These are phyloP conservation scores for Claviceps citrina DNA, from an alignment of 2,329 filamentous ascomycete genomes.

Conservation along the genomic window DNA sequence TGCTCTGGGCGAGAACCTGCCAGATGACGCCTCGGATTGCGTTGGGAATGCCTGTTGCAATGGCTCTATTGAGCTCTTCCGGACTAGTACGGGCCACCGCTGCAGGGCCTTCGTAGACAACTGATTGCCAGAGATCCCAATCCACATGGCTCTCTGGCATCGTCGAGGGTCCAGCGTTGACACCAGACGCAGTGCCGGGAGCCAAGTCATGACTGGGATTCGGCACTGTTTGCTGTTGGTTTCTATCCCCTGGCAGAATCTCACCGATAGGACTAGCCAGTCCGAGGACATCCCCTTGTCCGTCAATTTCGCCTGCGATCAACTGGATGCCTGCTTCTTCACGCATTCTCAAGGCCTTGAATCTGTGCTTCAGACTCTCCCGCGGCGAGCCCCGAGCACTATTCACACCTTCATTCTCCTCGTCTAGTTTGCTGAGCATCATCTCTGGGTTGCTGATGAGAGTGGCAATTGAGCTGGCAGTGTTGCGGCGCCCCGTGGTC, in stretches of 20 bases:
- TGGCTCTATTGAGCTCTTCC: constrained; percentile 78
- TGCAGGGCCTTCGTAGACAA: constrained; percentile 85
- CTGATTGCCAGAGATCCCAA: constrained; percentile 94
- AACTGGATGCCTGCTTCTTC: constrained; percentile 49
- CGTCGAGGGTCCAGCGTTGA: constrained; percentile 59
- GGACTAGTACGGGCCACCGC: constrained; percentile 77
- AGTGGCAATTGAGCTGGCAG: constrained; percentile 64
- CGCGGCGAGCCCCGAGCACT: constrained; percentile 31
- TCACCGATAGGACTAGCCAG: constrained; percentile 13
- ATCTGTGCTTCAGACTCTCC: constrained; percentile 60
- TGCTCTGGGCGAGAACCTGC: constrained; percentile 93
- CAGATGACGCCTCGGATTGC: constrained; percentile 96
- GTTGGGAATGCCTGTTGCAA: constrained; percentile 83
- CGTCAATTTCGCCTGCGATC: constrained; percentile 38
- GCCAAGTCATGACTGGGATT: constrained; percentile 55
- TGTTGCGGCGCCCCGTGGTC: constrained; percentile 46
- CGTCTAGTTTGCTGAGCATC: constrained; percentile 61
- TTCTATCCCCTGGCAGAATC: constrained; percentile 15
- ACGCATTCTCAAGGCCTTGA: constrained; percentile 60
- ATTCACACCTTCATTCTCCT: constrained; percentile 41
- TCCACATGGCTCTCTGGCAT: constrained; percentile 67
- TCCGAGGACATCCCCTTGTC: constrained; percentile 19
- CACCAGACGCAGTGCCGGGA: constrained; percentile 73
- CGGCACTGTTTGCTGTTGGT: constrained; percentile 34
- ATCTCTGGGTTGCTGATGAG: constrained; percentile 68